Evolutionary conservation across 2,329 filamentous ascomycete genomes (phyloP).

Genomic region (Hypomyces rosellus): DNA sequence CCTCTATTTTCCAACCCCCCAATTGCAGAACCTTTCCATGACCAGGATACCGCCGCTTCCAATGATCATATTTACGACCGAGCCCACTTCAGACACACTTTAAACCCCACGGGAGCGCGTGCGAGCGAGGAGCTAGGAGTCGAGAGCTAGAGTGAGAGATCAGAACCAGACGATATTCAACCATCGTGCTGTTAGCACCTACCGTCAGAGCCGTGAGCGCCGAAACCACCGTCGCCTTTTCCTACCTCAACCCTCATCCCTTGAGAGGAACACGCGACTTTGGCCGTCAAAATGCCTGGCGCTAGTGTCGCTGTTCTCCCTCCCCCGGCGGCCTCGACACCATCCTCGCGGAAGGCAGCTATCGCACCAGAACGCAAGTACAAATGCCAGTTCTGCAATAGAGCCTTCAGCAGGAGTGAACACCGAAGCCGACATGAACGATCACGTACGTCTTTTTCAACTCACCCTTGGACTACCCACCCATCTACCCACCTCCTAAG

Average conservation of each 20-base stretch:
- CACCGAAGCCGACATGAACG: slow-evolving; percentile 95
- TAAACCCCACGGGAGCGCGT: slow-evolving; percentile 63
- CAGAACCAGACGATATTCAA: slow-evolving; percentile 49
- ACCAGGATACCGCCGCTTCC: slow-evolving; percentile 34
- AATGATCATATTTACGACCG: slow-evolving; percentile 48
- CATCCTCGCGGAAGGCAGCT: slow-evolving; percentile 68
- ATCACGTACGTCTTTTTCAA: slow-evolving; percentile 70
- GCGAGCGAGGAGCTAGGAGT: slow-evolving; percentile 49
- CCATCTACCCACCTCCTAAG: slow-evolving; percentile 19
- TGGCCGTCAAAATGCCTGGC: slow-evolving; percentile 58
- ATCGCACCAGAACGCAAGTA: slow-evolving; percentile 92
- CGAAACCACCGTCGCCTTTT: slow-evolving; percentile 20
- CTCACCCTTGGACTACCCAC: slow-evolving; percentile 6
- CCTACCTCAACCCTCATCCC: slow-evolving; percentile 16
- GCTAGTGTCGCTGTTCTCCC: slow-evolving; percentile 60
- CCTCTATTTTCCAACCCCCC: slow-evolving; percentile 21
- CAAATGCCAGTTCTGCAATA: slow-evolving; percentile 98
- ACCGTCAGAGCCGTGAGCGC: slow-evolving; percentile 20
- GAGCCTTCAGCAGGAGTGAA: slow-evolving; percentile 95
- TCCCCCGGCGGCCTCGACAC: slow-evolving; percentile 59
- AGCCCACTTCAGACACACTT: slow-evolving; percentile 59
- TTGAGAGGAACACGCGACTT: slow-evolving; percentile 24
- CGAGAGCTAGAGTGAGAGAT: slow-evolving; percentile 22
- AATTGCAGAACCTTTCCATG: slow-evolving; percentile 36
- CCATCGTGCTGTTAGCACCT: slow-evolving; percentile 43